A percentile compares a stretch with the other conserved stretches of the same genome.
Evolutionary conservation across 148 eudicot species (phyloP).

Genomic region (Polygonum maritimum): DNA sequence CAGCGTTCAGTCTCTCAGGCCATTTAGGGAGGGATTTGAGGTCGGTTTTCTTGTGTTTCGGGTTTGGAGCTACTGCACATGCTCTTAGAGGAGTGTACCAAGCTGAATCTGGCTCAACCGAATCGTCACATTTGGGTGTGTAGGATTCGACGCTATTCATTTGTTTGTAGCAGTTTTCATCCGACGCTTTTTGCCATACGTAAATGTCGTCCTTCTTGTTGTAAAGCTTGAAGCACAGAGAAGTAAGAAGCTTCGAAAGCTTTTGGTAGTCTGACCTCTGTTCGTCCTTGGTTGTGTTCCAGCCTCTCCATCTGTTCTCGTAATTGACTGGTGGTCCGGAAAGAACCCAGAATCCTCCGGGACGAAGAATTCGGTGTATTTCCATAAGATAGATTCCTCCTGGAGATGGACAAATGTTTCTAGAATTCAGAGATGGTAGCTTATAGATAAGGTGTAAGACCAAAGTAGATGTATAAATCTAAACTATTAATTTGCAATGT

Average conservation of each 20-base stretch:
- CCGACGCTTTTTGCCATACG: conserved; percentile 77
- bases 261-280: conserved; percentile 75
- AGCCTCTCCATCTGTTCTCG: conserved; percentile 76
- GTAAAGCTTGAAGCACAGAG: conserved; percentile 78
- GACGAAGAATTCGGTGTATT: conserved; percentile 81
- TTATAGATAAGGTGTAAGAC: background rate
- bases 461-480: background rate
- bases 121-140: conserved; percentile 87
- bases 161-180: conserved; percentile 57
- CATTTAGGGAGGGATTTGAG: conserved; percentile 56
- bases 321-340: conserved; percentile 98
- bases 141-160: conserved; percentile 52
- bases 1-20: conserved; percentile 54
- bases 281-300: conserved; percentile 84
- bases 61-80: conserved; percentile 63
- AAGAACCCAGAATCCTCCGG: conserved; percentile 97
- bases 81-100: conserved; percentile 97
- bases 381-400: conserved; percentile 97
- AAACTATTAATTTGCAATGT: background rate
- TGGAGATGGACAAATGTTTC: conserved; percentile 14
- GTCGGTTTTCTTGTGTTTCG: conserved; percentile 39
- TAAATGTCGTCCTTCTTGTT: conserved; percentile 79
- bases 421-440: background rate
- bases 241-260: conserved; percentile 56
- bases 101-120: conserved; percentile 78